Conservation (phyloP, 331 rosid genomes). For the Quercus lobata region DNA sequence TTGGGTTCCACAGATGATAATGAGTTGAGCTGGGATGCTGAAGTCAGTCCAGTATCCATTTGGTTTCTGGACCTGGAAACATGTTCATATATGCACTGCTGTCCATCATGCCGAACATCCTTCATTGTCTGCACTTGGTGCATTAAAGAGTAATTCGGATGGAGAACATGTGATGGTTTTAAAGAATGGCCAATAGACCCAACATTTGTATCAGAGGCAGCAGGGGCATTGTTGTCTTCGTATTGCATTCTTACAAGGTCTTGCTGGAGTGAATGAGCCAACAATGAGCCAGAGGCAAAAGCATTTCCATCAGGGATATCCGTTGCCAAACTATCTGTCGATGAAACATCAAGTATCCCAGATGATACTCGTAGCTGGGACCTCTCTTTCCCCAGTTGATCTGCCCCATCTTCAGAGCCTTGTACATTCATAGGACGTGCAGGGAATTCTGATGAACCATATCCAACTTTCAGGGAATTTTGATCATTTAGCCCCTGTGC, state of each 20-base stretch:
- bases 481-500: conserved; percentile 25
- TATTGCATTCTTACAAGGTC: conserved; percentile 21
- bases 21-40: conserved; percentile 16
- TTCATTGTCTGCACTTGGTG: conserved; percentile 27
- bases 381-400: conserved; percentile 15
- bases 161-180: conserved; percentile 18
- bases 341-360: conserved; percentile 18
- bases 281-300: conserved; percentile 24
- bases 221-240: conserved; percentile 11
- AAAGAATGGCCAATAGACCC: conserved; percentile 18
- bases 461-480: conserved; percentile 24
- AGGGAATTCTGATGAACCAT: conserved; percentile 16
- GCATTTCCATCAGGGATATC: conserved; percentile 29
- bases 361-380: conserved; percentile 6
- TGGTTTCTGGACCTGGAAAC: conserved; percentile 8
- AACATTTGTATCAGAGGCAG: conserved; percentile 25
- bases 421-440: conserved; percentile 20
- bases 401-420: conserved; percentile 22
- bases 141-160: conserved; percentile 24
- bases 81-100: conserved; percentile 22
- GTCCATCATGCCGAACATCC: conserved; percentile 29
- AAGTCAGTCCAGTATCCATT: conserved; percentile 24
- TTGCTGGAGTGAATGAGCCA: conserved; percentile 28
- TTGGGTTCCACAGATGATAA: conserved; percentile 16
- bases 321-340: conserved; percentile 14